Evolutionary conservation across 148 eudicot genomes (phyloP), one percentile per base, ranked within the genome.

Genomic region (Nepenthes gracilis): DNA sequence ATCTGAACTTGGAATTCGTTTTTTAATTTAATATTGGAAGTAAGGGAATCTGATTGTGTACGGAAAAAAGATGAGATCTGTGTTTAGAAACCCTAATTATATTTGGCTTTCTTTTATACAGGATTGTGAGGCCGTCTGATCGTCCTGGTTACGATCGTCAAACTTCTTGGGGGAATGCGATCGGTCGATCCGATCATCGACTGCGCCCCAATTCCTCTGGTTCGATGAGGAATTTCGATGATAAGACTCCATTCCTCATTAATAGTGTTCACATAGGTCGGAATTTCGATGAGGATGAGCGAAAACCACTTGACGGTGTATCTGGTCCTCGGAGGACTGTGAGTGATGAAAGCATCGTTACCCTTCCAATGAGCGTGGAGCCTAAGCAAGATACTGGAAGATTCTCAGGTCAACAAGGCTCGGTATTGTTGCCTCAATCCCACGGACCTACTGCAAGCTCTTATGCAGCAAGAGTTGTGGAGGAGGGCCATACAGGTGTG

Each of bases 271-370:
- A 71, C 37, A 88, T 93, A 68, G 98, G 95, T 36, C 80, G 98
- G 37, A 80, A 88, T 70, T 93, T 93, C 37, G 96, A 93, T 57
- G 98, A 93, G 70, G 98, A 93, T 67, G 98, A 93, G 67, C 64
- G 96, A 62, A 92, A 82, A 65, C 97, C 97, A 4, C 76, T 88
- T 62, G 90, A 92, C 68, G 96, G 96, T 1, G 54, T 47, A 9
- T 83, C 82, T 1, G 81, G 55, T 11, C 85, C 96, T 7, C 84
- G 96, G 35, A 73, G 91, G 72, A 80, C 75, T 9, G 81, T 84
- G 2, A 84, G 75, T 74, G 96, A 92, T 64, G 96, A 88, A 36
- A 68, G 66, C 57, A 61, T 75, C 47, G 70, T 67, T 23, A 73
- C 67, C 56, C 65, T 65, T 6, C 74, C 76, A 2, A 54, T 43